Base-by-base conservation (phyloP, 495 filamentous ascomycete genomes). In the Aspergillus nanangensis region DNA sequence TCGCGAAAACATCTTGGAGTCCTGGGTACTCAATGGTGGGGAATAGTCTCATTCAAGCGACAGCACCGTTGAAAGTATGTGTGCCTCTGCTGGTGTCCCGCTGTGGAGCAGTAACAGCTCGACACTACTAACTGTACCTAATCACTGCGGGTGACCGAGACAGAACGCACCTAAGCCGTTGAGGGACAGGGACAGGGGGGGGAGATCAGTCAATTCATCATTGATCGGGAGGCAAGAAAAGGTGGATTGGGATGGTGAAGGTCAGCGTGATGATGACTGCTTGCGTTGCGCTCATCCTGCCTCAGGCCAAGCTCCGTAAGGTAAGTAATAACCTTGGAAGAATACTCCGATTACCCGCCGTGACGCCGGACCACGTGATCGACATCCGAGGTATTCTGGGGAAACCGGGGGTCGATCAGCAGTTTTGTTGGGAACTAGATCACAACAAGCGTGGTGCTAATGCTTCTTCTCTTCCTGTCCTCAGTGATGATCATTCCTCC, bases 381-480 rank as follows among this genome's bases (percentile, higher is more conserved):
- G 34, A n/a, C 36, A 29, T 38, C 43, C 43, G 47, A 38, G 25
- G 47, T 27, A 40, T 41, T 49, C 51, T 49, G 51, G 41, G 63
- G 57, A 42, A 65, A 64, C 8, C 45, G 47, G 62, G 57, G 55
- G 45, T 41, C 38, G 57, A 62, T 62, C 58, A 36, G 15, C 36
- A 37, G 33, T 46, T 58, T 54, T 56, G 49, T 57, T 60, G 50
- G 56, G 55, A 58, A 52, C 35, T 55, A 32, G 21, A 24, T 19
- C 24, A 18, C 23, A 34, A 39, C 14, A n/a, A 38, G 17, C 36
- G 15, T 20, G 8, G 10, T 20, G n/a, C 38, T 24, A 14, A n/a
- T 21, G 14, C 11, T n/a, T 35, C 37, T 25, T 34, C 21, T 33
- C 36, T 27, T 10, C 7, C 11, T 18, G 9, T 35, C 15, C 21